Conservation (phyloP, 495 filamentous ascomycete genomes). For the Thermochaetoides thermophila region DNA sequence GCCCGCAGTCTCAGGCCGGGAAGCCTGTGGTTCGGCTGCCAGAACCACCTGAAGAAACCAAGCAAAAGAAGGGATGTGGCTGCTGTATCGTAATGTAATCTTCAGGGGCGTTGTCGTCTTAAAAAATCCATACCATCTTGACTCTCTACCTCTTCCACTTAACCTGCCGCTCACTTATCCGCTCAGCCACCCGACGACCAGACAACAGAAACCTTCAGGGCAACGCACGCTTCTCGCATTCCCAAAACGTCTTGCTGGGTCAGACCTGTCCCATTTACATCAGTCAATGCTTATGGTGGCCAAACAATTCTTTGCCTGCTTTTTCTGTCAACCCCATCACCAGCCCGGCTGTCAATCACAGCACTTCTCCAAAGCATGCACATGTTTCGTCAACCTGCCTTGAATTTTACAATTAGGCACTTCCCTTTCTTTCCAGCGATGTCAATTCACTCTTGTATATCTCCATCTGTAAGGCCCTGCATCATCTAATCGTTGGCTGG, state of each 20-base stretch:
- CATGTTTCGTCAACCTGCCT: no score
- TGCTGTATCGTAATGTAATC: constrained; percentile 42
- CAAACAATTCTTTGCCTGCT: background rate
- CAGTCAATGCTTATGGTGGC: background rate
- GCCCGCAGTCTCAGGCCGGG: no score
- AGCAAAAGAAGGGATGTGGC: constrained; percentile 34
- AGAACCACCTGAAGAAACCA: constrained; percentile 23
- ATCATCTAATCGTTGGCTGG: no score
- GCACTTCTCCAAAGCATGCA: no score
- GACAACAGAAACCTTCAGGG: no score
- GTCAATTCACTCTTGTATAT: no score
- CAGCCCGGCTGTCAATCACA: background rate
- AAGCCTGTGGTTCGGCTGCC: constrained; percentile 18
- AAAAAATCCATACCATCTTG: no score
- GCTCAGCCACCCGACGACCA: no score
- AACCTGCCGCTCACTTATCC: no score
- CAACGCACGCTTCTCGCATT: background rate
- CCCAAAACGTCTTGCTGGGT: background rate
- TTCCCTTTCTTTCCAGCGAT: no score
- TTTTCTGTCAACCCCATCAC: background rate
- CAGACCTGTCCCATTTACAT: background rate
- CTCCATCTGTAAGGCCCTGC: no score
- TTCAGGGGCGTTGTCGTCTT: background rate
- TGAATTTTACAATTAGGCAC: background rate
- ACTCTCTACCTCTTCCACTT: no score